Evolutionary conservation across 257 asterid species (phyloP), one percentile per base, ranked within the genome.

Genomic region (Echites panduratus): DNA sequence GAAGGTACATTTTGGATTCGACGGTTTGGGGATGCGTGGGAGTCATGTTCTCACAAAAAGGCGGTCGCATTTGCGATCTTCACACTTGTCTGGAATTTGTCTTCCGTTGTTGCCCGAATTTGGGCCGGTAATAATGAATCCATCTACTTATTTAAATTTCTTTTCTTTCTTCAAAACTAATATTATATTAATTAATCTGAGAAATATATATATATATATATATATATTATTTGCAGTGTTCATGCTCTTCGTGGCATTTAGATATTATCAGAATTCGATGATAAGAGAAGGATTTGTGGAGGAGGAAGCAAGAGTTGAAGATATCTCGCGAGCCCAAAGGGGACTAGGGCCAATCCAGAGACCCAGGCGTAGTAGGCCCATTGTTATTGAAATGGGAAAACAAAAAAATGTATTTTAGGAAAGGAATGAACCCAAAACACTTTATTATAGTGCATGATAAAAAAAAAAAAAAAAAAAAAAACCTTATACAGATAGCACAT

Each of bases 201-300:
- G n/a, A n/a, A n/a, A n/a, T n/a, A n/a, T n/a, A n/a, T n/a, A n/a
- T n/a, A n/a, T n/a, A n/a, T n/a, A n/a, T n/a, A n/a, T n/a, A n/a
- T n/a, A n/a, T n/a, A n/a, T n/a, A n/a, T n/a, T n/a, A n/a, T n/a
- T n/a, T n/a, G 84, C 96, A 95, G 99, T 84, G 58, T 95, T 95
- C 83, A 86, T 92, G 98, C 35, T 92, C 32, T 87, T 86, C 68
- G 99, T 85, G 77, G 96, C 90, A n/a, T 95, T 92, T 80, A 90
- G 88, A 80, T 88, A 81, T 79, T 95, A 92, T 73, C 92, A 91
- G 61, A 87, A 84, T 45, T 78, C 89, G 5, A 27, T 75, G 83
- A 75, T 74, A 35, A 63, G 72, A 48, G 96, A 84, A 8, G 89
- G 62, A 49, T 82, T 85, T 81, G 66, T 54, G 16, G 74, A 41